phyloP scores from a whole-genome alignment of 257 asterid species.

The Plantago ovata region DNA sequence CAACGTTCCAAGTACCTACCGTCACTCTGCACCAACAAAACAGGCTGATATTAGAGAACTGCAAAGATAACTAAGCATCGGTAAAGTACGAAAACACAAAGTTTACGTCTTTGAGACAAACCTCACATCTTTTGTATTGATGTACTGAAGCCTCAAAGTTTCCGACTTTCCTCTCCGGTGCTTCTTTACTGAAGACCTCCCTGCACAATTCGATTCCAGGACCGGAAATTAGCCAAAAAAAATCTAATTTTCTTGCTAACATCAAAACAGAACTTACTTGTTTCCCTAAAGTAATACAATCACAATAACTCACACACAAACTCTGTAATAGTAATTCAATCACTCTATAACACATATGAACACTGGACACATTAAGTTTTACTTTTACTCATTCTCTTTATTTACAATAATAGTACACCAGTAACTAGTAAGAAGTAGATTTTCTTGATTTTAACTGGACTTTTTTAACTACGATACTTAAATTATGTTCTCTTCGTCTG shows the following conservation, averaged over 20 bases:
- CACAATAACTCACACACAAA: too few species aligned
- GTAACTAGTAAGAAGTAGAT: too few species aligned
- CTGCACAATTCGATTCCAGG: slow-evolving; percentile 24
- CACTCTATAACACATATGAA: too few species aligned
- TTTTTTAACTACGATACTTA: too few species aligned
- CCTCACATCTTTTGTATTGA: slow-evolving; percentile 90
- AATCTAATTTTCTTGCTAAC: background rate
- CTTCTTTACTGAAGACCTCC: slow-evolving; percentile 38
- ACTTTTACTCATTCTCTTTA: too few species aligned
- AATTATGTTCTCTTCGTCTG: too few species aligned
- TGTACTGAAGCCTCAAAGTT: slow-evolving; percentile 74
- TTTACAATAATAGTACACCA: too few species aligned
- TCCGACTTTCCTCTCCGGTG: slow-evolving; percentile 95
- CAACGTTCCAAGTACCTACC: slow-evolving; percentile 92
- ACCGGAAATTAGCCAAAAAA: background rate
- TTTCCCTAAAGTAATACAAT: too few species aligned
- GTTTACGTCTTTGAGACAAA: slow-evolving; percentile 36
- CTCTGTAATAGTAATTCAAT: too few species aligned
- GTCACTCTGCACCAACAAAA: slow-evolving; percentile 51
- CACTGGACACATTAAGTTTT: too few species aligned
- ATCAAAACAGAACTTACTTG: too few species aligned
- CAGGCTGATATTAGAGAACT: background rate
- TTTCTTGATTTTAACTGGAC: too few species aligned
- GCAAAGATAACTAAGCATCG: background rate
- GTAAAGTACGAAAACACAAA: background rate